Evolutionary conservation across 164 flowering plant species (phyloP), one percentile per base, ranked within the genome.

Genomic region (Macadamia tetraphylla): DNA sequence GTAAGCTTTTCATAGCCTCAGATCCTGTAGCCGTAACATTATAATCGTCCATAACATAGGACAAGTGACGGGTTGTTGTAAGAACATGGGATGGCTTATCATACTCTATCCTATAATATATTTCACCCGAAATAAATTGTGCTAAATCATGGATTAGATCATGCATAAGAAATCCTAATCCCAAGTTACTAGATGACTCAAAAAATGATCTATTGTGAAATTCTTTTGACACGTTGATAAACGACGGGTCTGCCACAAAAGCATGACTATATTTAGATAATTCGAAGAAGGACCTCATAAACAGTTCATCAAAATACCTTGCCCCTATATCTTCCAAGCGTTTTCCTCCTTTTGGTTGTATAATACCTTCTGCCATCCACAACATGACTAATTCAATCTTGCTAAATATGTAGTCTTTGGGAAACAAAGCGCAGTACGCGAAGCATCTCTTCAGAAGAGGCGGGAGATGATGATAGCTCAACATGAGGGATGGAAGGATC

Each of bases 91-190:
- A 11, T 0, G 11, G 0, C 18, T 8, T 10, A 6, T 29, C 12
- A 14, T 57, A 68, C 35, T 66, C 82, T 46, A 63, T 18, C 23
- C 31, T 42, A 35, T 40, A 49, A 53, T 72, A 73, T 30, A 48
- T 30, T 9, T 60, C 64, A 29, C 78, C 66, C 6, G 82, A 55
- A 1, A 75, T 72, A 65, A 15, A 67, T 44, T 57, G 42, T 31
- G 84, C 83, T 9, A 83, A 44, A 62, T 81, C 84, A 71, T 67
- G 15, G 8, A 78, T 43, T 1, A 83, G 80, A 12, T 79, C 82
- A 65, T 76, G 86, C 84, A 81, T 79, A 0, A 57, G 15, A 51
- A 58, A 77, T 0, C 40, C 0, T 1, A 1, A 46, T 18, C 40
- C 40, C 5, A 5, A 2, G 5, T 35, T 35, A 35, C 40, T 35